A percentile compares a stretch with the other conserved stretches of the same genome.
These are phyloP conservation scores for Dicorynia guianensis DNA, from an alignment of 306 rosid genomes.

Conservation along the genomic window DNA sequence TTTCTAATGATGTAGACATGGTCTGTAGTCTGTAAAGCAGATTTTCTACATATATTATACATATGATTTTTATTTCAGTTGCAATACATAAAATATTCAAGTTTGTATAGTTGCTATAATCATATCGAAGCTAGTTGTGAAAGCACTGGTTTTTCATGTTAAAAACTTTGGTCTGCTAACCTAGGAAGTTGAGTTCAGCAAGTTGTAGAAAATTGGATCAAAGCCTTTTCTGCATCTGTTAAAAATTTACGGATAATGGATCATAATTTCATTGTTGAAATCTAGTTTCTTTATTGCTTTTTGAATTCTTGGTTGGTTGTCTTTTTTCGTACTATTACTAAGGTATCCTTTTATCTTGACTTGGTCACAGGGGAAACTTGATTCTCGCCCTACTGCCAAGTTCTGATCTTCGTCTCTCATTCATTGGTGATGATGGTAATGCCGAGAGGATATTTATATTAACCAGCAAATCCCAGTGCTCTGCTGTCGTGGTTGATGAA, in stretches of 20 bases:
- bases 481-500: constrained; percentile 65
- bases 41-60: not conserved
- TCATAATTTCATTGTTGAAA: not conserved
- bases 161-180: not conserved
- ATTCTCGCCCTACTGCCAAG: constrained; percentile 82
- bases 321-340: constrained; percentile 34
- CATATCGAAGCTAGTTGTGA: not conserved
- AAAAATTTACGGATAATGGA: not conserved
- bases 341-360: constrained; percentile 20
- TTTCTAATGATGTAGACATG: constrained; percentile 15
- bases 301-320: constrained; percentile 11
- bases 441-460: constrained; percentile 67
- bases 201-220: not conserved
- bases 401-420: constrained; percentile 87
- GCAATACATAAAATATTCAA: not conserved
- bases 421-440: constrained; percentile 81
- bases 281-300: not conserved
- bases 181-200: not conserved
- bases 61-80: not conserved
- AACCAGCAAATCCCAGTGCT: constrained; percentile 56
- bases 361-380: constrained; percentile 80
- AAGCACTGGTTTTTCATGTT: not conserved
- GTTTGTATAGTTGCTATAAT: not conserved
- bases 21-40: not conserved
- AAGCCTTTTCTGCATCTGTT: not conserved